Percentiles rank a stretch among this genome's conserved stretches.
phyloP scores from a whole-genome alignment of 768 basidiomycete species.

The Trametes cingulata region DNA sequence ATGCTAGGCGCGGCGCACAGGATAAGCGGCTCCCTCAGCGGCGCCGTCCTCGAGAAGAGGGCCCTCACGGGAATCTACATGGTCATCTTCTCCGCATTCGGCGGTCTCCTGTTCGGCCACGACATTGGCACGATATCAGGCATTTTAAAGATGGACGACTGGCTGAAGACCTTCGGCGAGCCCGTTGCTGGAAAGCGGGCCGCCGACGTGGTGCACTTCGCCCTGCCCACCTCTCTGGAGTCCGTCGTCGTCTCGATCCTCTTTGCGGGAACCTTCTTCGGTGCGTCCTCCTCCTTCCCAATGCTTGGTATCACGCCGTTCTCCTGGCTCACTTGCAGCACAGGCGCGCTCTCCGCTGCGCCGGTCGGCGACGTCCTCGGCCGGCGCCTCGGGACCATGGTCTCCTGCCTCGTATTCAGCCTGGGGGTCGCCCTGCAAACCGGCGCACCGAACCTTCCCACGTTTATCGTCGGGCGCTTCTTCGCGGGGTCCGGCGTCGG shows the following conservation, averaged over 20 bases:
- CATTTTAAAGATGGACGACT: slow-evolving; percentile 62
- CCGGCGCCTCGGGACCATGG: slow-evolving; percentile 49
- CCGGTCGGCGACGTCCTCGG: slow-evolving; percentile 56
- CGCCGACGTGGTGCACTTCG: slow-evolving; percentile 17
- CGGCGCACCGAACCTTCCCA: slow-evolving; percentile 48
- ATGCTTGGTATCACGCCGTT: too few relatives aligned
- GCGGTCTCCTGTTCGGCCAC: slow-evolving; percentile 55
- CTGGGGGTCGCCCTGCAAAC: slow-evolving; percentile 68
- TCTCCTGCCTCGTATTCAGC: slow-evolving; percentile 49
- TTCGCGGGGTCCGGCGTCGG: slow-evolving; percentile 82
- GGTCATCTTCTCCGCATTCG: slow-evolving; percentile 39
- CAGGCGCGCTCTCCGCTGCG: slow-evolving; percentile 52
- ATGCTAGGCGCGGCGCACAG: too few relatives aligned
- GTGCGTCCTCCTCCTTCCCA: slow-evolving; percentile 16
- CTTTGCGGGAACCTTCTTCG: slow-evolving; percentile 87
- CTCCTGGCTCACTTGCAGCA: neutral
- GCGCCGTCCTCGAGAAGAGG: slow-evolving; percentile 4
- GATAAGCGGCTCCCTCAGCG: too few relatives aligned
- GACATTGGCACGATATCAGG: slow-evolving; percentile 85
- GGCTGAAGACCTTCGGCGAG: slow-evolving; percentile 53
- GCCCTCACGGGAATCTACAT: slow-evolving; percentile 35
- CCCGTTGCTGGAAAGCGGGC: neutral
- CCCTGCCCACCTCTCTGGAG: slow-evolving; percentile 42
- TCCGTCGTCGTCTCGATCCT: slow-evolving; percentile 67
- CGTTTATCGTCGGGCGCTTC: slow-evolving; percentile 72